These are phyloP conservation scores for Tuber melanosporum DNA, from an alignment of 495 filamentous ascomycete species.

Conservation along the genomic window DNA sequence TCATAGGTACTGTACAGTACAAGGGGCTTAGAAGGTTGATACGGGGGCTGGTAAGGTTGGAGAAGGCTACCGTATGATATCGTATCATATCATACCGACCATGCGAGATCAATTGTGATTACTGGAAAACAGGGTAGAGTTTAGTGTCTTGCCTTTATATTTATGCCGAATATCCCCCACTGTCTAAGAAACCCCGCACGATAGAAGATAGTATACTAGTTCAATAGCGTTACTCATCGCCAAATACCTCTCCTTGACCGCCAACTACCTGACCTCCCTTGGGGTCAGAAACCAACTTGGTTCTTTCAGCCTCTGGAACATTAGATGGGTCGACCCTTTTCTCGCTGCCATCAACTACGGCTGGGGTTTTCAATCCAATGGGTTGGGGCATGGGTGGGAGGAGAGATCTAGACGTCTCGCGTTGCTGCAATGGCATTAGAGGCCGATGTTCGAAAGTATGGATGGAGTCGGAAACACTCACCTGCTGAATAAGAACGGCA, in stretches of 20 bases:
- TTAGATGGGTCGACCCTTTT: slow-evolving; percentile 13
- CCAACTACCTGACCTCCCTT: slow-evolving; percentile 13
- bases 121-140: not conserved
- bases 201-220: not conserved
- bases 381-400: slow-evolving; percentile 49
- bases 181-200: not conserved
- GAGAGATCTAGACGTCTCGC: slow-evolving; percentile 49
- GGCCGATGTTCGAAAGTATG: not conserved
- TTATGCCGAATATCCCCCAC: not conserved
- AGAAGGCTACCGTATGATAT: not conserved
- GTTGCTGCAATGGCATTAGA: slow-evolving; percentile 18
- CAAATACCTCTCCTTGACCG: slow-evolving; percentile 31
- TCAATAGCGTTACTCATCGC: slow-evolving; percentile 26
- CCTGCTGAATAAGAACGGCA: slow-evolving; percentile 79
- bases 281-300: slow-evolving; percentile 5
- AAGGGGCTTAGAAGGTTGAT: not conserved
- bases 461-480: slow-evolving; percentile 36
- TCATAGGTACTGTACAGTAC: not conserved
- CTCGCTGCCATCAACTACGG: slow-evolving; percentile 20
- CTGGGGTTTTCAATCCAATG: slow-evolving; percentile 23
- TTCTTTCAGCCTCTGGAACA: not conserved
- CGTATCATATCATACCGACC: not conserved
- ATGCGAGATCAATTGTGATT: not conserved
- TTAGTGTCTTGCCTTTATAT: not conserved
- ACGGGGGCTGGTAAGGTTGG: not conserved